Evolutionary conservation across 1,139 yeast species (phyloP), one percentile per base, ranked within the genome.

Genomic region (Hemisphaericaspora xylofermentans): DNA sequence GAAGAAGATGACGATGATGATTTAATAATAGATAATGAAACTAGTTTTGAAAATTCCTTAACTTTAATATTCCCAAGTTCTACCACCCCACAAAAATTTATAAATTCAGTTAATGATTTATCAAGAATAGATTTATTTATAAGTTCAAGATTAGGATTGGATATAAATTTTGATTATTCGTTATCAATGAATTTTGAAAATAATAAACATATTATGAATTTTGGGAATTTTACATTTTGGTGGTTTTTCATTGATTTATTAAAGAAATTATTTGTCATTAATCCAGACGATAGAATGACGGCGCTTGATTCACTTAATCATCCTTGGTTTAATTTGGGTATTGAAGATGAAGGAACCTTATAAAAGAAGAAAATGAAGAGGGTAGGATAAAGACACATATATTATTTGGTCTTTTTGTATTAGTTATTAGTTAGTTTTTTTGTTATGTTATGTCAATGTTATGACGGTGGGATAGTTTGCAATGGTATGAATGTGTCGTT

Each of bases 251-350:
- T 84, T 45, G 93, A 85, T 60, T 65, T 85, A 52, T 66, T 84
- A 37, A 73, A 76, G 45, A 75, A 74, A 49, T 66, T 84, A 62
- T 75, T 85, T 51, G 76, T 74, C 38, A 80, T 80, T 36, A 80
- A 84, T 57, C 91, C 93, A 3, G 61, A 71, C 1, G 73, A 76
- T 45, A 65, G 94, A 53, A 68, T 84, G 33, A 75, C 79, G 5
- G 91, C 91, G 1, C 67, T 71, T 43, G 87, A 83, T 42, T 89
- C 91, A 1, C 64, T 85, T 61, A 76, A 78, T 39, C 93, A 85
- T 60, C 83, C 82, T 42, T 85, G 93, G 91, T 85, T 86, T 59
- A 76, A 78, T 52, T 71, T 74, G 54, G 94, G 93, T 25, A 81
- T 84, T 41, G 78, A 81, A 52, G 94, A 84, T 62, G 91, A 84